Evolutionary conservation across 352 stramenopile species (phyloP), one percentile per base, ranked within the genome.

Genomic region (Globisporangium radiosum): DNA sequence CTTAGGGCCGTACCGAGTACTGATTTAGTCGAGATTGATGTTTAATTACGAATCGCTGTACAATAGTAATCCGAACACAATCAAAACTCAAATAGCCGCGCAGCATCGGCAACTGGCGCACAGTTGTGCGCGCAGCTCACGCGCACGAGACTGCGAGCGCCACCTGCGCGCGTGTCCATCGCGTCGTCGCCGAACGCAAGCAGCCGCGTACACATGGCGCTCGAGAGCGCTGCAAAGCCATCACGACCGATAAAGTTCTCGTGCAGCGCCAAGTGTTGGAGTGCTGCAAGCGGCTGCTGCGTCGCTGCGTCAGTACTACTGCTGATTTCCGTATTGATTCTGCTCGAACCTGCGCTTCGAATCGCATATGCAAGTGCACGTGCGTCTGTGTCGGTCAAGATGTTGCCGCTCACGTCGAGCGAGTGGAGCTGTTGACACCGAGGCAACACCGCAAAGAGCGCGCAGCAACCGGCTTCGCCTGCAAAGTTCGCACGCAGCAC

Each of bases 221-320:
- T 82, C 3, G 73, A 70, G 37, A 90, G 73, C 15, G 74, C 76
- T 42, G 81, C 66, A 52, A 87, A 87, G 13, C 78, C 78, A n/a
- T 77, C 68, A 36, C 72, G 75, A 5, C 76, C 79, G 55, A 90
- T 88, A 44, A 80, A 90, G 52, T 90, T 90, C 39, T 86, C 81
- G 36, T 78, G 62, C 15, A 90, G 62, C 39, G 73, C 64, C 5
- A 88, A 45, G 0, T 43, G 58, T 9, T 65, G 54, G 2, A 88
- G 61, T 7, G 51, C 36, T 1, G 67, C 65, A 1, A 81, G 62
- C 53, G 57, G 37, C 50, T 25, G 25, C 25, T 25, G 25, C 25
- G 25, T 25, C 25, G 25, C 25, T 25, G 14, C 36, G 6, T 7
- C n/a, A n/a, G 38, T 10, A 44, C n/a, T 44, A 1, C 39, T 1